phyloP scores from a whole-genome alignment of 306 rosid genomes.

The Vachellia collinsii region DNA sequence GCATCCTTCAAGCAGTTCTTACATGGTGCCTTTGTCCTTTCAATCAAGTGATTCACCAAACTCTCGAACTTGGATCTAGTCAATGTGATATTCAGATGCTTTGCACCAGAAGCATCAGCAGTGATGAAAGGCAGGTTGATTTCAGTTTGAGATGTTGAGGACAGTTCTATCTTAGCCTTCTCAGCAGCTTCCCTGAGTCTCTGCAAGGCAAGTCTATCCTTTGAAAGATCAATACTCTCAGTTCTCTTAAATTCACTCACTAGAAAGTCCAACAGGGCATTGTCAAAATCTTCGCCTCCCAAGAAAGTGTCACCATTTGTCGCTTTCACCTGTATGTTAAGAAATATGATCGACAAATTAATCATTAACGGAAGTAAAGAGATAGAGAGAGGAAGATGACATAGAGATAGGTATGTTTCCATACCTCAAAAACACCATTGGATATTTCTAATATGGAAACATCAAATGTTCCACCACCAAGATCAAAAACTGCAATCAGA shows the following conservation, averaged over 20 bases:
- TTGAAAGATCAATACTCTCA: too few species aligned
- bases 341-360: constrained; percentile 17
- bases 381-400: neutral
- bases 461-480: constrained; percentile 93
- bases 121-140: too few species aligned
- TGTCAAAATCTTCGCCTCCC: constrained; percentile 93
- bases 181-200: too few species aligned
- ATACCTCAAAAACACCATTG: constrained; percentile 88
- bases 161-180: too few species aligned
- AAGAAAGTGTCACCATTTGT: constrained; percentile 91
- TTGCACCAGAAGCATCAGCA: constrained; percentile 85
- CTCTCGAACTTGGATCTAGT: constrained; percentile 78
- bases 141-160: too few species aligned
- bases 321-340: constrained; percentile 65
- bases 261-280: constrained; percentile 69
- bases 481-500: constrained; percentile 85
- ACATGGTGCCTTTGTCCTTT: constrained; percentile 79
- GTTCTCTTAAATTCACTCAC: too few species aligned
- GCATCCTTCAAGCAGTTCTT: constrained; percentile 87
- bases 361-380: neutral
- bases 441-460: constrained; percentile 88
- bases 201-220: too few species aligned
- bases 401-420: neutral
- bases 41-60: constrained; percentile 70
- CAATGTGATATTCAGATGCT: constrained; percentile 77